phyloP scores from a whole-genome alignment of 2,329 filamentous ascomycete genomes.

The Fusarium anthophilum region DNA sequence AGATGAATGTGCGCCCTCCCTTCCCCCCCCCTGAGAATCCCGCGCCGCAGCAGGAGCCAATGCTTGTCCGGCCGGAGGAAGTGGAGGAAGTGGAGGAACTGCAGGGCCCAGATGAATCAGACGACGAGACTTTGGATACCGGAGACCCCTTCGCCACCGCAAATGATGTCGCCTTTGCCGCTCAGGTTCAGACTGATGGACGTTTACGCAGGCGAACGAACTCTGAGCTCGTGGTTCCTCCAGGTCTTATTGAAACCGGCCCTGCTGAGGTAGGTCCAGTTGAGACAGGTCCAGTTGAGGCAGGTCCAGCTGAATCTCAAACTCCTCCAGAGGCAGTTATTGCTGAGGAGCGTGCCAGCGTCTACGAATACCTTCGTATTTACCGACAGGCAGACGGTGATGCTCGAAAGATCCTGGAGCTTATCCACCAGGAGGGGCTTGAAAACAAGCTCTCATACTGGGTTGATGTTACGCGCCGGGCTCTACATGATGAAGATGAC shows the following conservation, averaged over 20 bases:
- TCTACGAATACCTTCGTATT: slow-evolving; percentile 58
- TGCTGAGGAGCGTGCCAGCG: slow-evolving; percentile 36
- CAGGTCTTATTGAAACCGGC: slow-evolving; percentile 13
- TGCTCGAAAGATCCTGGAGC: slow-evolving; percentile 64
- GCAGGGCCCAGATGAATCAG: slow-evolving; percentile 41
- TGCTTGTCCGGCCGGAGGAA: slow-evolving; percentile 38
- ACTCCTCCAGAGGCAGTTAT: not conserved
- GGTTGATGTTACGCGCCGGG: slow-evolving; percentile 60
- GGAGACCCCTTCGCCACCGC: slow-evolving; percentile 25
- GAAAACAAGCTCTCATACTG: slow-evolving; percentile 68
- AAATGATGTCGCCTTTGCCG: slow-evolving; percentile 19
- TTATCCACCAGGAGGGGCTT: slow-evolving; percentile 69
- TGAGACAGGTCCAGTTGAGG: not conserved
- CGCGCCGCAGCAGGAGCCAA: slow-evolving; percentile 37
- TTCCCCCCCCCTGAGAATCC: slow-evolving; percentile 59
- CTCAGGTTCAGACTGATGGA: slow-evolving; percentile 18
- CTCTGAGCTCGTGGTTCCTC: slow-evolving; percentile 13
- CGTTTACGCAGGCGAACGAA: slow-evolving; percentile 24
- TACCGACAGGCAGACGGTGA: slow-evolving; percentile 70
- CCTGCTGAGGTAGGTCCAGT: not conserved
- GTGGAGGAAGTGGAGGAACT: slow-evolving; percentile 32
- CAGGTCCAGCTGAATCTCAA: slow-evolving; percentile 4
- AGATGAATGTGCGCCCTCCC: slow-evolving; percentile 81
- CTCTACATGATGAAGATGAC: slow-evolving; percentile 32
- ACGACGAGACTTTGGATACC: slow-evolving; percentile 47